Evolutionary conservation across 1,284 basidiomycete genomes (phyloP).

Genomic region (Austroboletus niveus): DNA sequence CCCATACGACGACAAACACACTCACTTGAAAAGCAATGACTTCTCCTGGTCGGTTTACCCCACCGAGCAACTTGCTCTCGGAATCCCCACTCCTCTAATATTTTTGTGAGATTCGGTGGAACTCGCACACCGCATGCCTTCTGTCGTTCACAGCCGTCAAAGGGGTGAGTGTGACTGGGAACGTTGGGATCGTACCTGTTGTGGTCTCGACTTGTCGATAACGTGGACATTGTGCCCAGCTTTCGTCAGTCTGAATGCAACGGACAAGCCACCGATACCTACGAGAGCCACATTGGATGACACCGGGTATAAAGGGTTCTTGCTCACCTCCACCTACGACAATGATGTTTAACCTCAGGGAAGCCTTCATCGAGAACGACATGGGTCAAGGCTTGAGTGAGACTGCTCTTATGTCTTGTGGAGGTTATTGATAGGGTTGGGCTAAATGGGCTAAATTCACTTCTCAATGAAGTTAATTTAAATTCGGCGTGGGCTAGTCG

Average conservation of each 20-base stretch:
- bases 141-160: conserved; percentile 11
- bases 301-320: not conserved
- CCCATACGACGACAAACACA: conserved; percentile 11
- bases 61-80: conserved; percentile 36
- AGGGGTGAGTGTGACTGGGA: not conserved
- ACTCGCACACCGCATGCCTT: conserved; percentile 41
- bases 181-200: conserved; percentile 24
- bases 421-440: not conserved
- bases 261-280: conserved; percentile 45
- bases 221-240: conserved; percentile 47
- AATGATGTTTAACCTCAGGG: conserved; percentile 37
- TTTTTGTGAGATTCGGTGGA: conserved; percentile 48
- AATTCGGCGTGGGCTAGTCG: not conserved
- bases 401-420: not conserved
- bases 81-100: conserved; percentile 48
- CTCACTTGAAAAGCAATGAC: conserved; percentile 22
- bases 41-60: conserved; percentile 28
- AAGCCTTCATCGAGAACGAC: conserved; percentile 14
- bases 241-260: conserved; percentile 42
- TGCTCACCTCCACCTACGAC: conserved; percentile 42
- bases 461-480: not conserved
- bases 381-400: not conserved
- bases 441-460: not conserved
- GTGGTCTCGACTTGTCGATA: conserved; percentile 39
- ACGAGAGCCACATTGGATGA: not conserved